Evolutionary conservation across 2,329 filamentous ascomycete genomes (phyloP).

Genomic region (Colletotrichum incanum): DNA sequence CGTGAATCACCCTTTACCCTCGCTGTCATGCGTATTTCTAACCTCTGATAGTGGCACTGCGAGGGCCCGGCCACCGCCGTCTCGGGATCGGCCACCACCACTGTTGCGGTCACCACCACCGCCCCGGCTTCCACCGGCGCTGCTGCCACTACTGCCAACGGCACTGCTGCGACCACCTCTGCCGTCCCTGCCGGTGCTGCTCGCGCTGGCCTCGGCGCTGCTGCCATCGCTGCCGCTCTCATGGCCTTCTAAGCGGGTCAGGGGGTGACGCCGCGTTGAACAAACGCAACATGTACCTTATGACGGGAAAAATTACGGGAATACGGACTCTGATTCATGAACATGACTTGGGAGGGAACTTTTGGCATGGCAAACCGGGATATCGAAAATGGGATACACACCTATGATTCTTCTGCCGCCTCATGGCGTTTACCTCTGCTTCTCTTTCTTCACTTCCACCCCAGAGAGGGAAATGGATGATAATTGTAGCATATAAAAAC

Average conservation of each 20-base stretch:
- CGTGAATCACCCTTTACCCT: slow-evolving; percentile 43
- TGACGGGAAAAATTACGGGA: not conserved
- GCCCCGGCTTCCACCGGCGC: slow-evolving; percentile 12
- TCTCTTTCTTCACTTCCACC: not conserved
- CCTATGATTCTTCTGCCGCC: not conserved
- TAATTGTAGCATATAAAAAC: slow-evolving; percentile 17
- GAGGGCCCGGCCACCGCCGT: slow-evolving; percentile 40
- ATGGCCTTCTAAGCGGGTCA: slow-evolving; percentile 27
- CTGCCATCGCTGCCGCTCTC: slow-evolving; percentile 37
- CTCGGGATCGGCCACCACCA: slow-evolving; percentile 1
- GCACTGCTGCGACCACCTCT: slow-evolving; percentile 63
- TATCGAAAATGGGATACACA: slow-evolving; percentile 11
- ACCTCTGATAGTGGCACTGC: slow-evolving; percentile 54
- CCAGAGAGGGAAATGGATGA: not conserved
- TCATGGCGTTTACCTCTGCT: slow-evolving; percentile 5
- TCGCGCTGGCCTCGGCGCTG: slow-evolving; percentile 29
- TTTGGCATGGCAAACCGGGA: slow-evolving; percentile 1
- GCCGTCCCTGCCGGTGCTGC: slow-evolving; percentile 33
- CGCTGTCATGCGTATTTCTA: slow-evolving; percentile 47
- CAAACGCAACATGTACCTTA: not conserved
- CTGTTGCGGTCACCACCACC: slow-evolving; percentile 16
- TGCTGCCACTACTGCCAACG: slow-evolving; percentile 6
- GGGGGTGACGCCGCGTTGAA: not conserved
- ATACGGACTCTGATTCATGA: slow-evolving; percentile 16
- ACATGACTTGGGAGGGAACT: slow-evolving; percentile 6